Percentiles rank a stretch among this genome's conserved stretches.
Evolutionary conservation across 2,329 filamentous ascomycete genomes (phyloP).

Genomic region (Cercospora sesami): DNA sequence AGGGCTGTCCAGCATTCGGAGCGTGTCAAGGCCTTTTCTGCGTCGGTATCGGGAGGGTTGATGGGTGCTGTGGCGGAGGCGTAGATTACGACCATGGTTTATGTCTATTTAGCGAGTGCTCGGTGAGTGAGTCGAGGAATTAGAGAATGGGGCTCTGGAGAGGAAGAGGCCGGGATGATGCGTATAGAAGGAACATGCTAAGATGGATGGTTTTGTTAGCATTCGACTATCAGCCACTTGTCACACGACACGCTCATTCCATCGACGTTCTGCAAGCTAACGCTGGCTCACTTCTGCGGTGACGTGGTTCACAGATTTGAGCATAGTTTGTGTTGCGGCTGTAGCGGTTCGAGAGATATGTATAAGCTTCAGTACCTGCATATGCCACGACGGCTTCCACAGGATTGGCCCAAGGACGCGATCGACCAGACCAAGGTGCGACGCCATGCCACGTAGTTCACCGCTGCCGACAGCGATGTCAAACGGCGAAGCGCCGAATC

Average conservation of each 20-base stretch:
- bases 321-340: neutral
- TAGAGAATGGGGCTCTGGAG: too few relatives aligned
- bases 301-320: neutral
- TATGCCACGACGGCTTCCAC: neutral
- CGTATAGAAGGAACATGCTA: too few relatives aligned
- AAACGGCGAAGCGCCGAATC: neutral
- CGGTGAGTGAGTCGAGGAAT: too few relatives aligned
- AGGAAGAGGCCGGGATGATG: too few relatives aligned
- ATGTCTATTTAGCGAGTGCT: neutral
- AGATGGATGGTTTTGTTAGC: neutral
- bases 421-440: neutral
- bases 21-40: neutral
- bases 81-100: constrained; percentile 10
- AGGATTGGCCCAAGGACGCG: neutral
- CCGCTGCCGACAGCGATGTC: neutral
- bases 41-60: neutral
- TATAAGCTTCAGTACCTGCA: neutral
- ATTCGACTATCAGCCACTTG: neutral
- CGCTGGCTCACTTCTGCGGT: neutral
- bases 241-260: neutral
- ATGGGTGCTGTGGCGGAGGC: constrained; percentile 3
- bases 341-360: neutral
- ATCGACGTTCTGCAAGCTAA: neutral
- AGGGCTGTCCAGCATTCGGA: constrained; percentile 13
- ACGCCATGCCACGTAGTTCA: constrained; percentile 9